These are phyloP conservation scores for Catenaria anguillulae DNA, from an alignment of 371 early-diverging fungal species.

Conservation along the genomic window DNA sequence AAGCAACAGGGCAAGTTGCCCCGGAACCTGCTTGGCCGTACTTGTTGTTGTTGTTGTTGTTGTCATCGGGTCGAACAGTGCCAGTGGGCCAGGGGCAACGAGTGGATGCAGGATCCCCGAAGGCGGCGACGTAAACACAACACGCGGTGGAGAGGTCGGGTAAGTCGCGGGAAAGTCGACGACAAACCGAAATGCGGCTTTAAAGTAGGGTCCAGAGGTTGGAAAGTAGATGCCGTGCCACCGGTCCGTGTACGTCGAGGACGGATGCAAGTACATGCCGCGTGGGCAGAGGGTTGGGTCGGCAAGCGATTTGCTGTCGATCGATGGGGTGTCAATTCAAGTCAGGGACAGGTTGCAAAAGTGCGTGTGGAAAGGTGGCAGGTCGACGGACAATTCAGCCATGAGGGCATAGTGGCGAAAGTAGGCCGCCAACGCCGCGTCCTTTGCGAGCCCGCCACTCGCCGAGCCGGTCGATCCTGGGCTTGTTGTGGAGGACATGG, in stretches of 20 bases:
- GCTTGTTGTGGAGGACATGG: too few species aligned
- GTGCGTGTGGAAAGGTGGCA: constrained; percentile 11
- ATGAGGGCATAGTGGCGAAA: neutral
- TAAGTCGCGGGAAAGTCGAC: constrained; percentile 36
- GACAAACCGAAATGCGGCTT: constrained; percentile 84
- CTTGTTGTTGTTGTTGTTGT: neutral
- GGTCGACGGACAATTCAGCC: neutral
- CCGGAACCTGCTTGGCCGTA: neutral
- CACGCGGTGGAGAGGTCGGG: constrained; percentile 71
- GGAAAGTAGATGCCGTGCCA: constrained; percentile 77
- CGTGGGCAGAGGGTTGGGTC: constrained; percentile 67
- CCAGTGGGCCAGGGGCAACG: too few species aligned
- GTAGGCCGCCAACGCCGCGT: neutral
- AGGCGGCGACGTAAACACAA: constrained; percentile 73
- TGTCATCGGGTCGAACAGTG: constrained; percentile 24
- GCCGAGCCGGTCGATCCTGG: too few species aligned
- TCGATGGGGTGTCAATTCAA: too few species aligned
- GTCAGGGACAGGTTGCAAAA: too few species aligned
- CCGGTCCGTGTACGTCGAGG: constrained; percentile 23
- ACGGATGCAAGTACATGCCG: constrained; percentile 76
- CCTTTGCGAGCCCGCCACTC: too few species aligned
- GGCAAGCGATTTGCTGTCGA: constrained; percentile 48
- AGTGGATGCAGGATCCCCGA: constrained; percentile 96
- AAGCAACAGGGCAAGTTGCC: neutral
- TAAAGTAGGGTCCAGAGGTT: constrained; percentile 76